phyloP scores from a whole-genome alignment of 2,329 filamentous ascomycete genomes.

The Rutstroemia sp. region DNA sequence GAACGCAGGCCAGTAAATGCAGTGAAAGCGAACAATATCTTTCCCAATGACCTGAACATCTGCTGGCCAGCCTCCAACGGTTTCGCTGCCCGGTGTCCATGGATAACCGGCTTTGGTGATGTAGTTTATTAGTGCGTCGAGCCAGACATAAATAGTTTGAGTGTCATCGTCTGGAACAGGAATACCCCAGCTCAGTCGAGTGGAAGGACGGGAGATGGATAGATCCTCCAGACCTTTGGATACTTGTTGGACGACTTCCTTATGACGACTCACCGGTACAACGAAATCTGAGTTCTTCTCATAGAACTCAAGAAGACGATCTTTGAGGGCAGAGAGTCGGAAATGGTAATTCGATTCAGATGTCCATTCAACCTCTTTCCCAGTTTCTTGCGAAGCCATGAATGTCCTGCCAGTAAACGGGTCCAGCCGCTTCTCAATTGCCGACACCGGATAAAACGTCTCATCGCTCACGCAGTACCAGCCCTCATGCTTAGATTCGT shows the following conservation, averaged over 20 bases:
- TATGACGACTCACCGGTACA: conserved; percentile 63
- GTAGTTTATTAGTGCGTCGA: conserved; percentile 94
- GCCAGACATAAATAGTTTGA: conserved; percentile 97
- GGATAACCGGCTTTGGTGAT: conserved; percentile 83
- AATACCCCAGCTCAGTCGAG: conserved; percentile 80
- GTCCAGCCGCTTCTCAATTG: conserved; percentile 67
- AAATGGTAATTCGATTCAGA: conserved; percentile 95
- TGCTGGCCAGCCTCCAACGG: conserved; percentile 71
- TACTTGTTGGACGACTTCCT: conserved; percentile 73
- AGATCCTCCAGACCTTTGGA: conserved; percentile 73
- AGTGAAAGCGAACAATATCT: conserved; percentile 93
- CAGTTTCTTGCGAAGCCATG: conserved; percentile 79
- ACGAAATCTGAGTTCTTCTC: conserved; percentile 70
- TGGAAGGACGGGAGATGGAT: conserved; percentile 75
- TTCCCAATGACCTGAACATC: conserved; percentile 92
- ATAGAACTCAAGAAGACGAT: conserved; percentile 76
- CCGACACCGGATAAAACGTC: conserved; percentile 79
- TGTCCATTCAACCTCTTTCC: conserved; percentile 89
- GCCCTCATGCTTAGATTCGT: conserved; percentile 78
- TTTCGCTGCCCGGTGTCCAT: conserved; percentile 59
- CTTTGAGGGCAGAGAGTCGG: conserved; percentile 72
- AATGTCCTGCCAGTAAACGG: conserved; percentile 76
- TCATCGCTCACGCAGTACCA: conserved; percentile 98
- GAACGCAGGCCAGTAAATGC: conserved; percentile 96
- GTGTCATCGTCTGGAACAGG: conserved; percentile 73